Evolutionary conservation across 768 basidiomycete species (phyloP).

Genomic region (Sarcodon sp.): DNA sequence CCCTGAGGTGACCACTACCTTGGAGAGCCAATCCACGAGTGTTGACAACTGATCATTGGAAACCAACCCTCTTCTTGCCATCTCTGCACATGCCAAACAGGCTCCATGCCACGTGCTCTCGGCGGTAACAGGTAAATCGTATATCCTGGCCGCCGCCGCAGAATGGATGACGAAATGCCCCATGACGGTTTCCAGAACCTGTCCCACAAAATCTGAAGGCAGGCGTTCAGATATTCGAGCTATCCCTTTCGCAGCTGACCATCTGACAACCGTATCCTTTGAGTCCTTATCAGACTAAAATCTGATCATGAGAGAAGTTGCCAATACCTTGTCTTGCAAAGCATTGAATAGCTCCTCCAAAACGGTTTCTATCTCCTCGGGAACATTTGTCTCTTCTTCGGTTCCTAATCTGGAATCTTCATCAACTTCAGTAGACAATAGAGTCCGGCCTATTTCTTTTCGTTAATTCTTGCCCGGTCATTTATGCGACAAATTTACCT

Average conservation of each 20-base stretch:
- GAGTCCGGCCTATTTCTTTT: background rate
- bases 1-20: constrained; percentile 29
- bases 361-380: constrained; percentile 65
- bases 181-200: constrained; percentile 75
- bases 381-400: constrained; percentile 42
- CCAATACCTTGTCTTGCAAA: constrained; percentile 68
- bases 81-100: constrained; percentile 84
- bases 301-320: background rate
- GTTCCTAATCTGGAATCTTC: constrained; percentile 7
- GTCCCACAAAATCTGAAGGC: constrained; percentile 57
- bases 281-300: background rate
- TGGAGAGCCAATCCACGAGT: constrained; percentile 68
- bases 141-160: constrained; percentile 44
- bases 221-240: constrained; percentile 77
- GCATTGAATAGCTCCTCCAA: constrained; percentile 61
- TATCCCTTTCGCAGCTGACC: constrained; percentile 88
- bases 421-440: constrained; percentile 6
- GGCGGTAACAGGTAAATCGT: constrained; percentile 64
- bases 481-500: constrained; percentile 18
- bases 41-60: constrained; percentile 39
- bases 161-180: constrained; percentile 70
- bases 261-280: constrained; percentile 91
- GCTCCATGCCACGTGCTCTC: constrained; percentile 94
- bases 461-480: background rate
- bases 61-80: constrained; percentile 75